phyloP scores from a whole-genome alignment of 2,329 filamentous ascomycete species.

The Xylaria digitata region DNA sequence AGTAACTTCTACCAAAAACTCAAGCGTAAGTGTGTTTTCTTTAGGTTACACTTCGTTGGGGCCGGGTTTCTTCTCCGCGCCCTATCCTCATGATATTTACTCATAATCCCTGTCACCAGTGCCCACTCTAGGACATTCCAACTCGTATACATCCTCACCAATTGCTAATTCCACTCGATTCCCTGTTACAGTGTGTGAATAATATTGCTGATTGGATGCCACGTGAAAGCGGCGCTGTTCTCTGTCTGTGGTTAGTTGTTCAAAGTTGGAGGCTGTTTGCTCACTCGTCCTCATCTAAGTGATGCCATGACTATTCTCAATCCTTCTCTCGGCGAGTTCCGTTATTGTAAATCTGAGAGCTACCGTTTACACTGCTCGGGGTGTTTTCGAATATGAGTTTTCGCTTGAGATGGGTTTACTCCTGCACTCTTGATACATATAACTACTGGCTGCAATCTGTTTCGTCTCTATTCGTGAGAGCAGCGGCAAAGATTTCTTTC shows the following conservation, averaged over 20 bases:
- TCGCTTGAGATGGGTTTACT: background rate
- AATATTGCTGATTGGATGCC: background rate
- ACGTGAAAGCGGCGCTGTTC: slow-evolving; percentile 3
- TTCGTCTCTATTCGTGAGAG: background rate
- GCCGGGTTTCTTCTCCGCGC: background rate
- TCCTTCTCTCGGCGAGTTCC: background rate
- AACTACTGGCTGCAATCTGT: background rate
- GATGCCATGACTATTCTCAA: background rate
- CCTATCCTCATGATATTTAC: background rate
- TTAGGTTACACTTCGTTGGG: background rate
- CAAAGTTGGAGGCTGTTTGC: background rate
- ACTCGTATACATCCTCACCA: background rate
- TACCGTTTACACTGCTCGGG: background rate
- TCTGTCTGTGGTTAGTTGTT: background rate
- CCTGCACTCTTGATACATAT: background rate
- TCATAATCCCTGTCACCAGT: background rate
- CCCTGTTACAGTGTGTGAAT: background rate
- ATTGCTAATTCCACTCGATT: background rate
- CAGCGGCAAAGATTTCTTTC: background rate
- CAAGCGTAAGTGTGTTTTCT: background rate
- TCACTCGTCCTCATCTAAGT: background rate
- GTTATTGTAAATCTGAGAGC: background rate
- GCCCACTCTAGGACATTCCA: background rate
- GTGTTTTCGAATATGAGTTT: background rate
- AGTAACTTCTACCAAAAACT: no score